Conservation (phyloP, 495 filamentous ascomycete genomes). For the Daldinia vernicosa region DNA sequence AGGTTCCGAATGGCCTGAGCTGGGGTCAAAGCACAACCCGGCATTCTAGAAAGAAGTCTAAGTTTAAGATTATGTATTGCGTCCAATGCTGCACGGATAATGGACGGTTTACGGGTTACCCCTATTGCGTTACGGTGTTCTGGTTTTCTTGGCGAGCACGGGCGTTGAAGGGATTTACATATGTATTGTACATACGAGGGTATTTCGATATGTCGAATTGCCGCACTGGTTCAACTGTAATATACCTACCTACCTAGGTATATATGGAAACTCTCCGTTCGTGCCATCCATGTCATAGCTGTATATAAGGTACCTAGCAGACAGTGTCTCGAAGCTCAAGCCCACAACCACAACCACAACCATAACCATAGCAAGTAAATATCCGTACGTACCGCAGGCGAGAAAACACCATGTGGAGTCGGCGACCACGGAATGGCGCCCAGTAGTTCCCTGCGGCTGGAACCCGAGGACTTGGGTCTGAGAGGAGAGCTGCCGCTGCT, state of each 20-base stretch:
- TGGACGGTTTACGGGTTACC: neutral
- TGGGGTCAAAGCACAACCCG: neutral
- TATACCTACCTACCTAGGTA: neutral
- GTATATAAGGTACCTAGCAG: neutral
- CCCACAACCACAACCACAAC: neutral
- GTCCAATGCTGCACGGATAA: no score
- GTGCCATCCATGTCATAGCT: neutral
- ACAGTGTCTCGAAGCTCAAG: neutral
- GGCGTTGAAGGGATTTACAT: neutral
- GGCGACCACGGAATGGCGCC: neutral
- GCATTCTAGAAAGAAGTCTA: neutral
- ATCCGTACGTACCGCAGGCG: neutral
- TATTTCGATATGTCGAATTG: neutral
- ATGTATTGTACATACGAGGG: neutral
- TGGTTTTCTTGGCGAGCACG: neutral
- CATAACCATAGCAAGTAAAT: neutral
- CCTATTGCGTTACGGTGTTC: neutral
- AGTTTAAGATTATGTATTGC: no score
- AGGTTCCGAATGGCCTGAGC: neutral
- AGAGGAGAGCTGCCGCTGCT: neutral
- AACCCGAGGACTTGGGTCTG: slow-evolving; percentile 20
- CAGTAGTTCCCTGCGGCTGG: slow-evolving; percentile 5
- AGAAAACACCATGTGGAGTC: slow-evolving; percentile 1
- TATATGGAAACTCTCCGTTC: neutral
- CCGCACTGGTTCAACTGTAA: neutral